Percentiles rank a stretch among this genome's conserved stretches.
These are phyloP conservation scores for Tausonia pullulans DNA, from an alignment of 1,284 basidiomycete species.

Conservation along the genomic window DNA sequence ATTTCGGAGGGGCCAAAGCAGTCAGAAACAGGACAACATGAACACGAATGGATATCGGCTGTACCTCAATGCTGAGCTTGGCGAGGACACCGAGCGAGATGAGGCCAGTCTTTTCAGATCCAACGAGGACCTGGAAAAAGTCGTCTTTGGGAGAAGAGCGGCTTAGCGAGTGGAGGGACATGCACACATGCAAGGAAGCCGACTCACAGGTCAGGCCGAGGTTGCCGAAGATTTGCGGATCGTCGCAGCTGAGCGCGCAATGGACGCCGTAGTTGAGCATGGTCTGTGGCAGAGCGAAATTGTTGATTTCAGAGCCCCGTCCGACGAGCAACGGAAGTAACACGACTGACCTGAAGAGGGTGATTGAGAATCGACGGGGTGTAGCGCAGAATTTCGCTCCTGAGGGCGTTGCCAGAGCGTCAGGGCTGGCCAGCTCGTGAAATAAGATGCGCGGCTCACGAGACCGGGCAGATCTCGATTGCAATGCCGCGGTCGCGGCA, in stretches of 20 bases:
- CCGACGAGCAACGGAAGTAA: no score
- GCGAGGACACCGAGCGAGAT: slow-evolving; percentile 9
- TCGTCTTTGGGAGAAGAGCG: slow-evolving; percentile 4
- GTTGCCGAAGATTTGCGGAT: slow-evolving; percentile 31
- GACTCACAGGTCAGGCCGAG: slow-evolving; percentile 19
- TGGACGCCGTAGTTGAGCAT: slow-evolving; percentile 26
- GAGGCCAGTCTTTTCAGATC: not conserved
- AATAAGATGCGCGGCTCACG: not conserved
- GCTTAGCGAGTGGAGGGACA: no score
- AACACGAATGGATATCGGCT: no score
- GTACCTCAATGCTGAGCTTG: slow-evolving; percentile 21
- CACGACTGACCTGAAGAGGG: slow-evolving; percentile 18
- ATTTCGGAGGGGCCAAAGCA: no score
- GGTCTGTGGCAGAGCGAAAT: no score
- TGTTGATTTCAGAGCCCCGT: no score
- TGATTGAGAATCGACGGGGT: slow-evolving; percentile 23
- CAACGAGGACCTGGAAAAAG: slow-evolving; percentile 20
- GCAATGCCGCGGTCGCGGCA: slow-evolving; percentile 53
- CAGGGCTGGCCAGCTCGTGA: not conserved
- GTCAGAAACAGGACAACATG: no score
- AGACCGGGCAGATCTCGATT: slow-evolving; percentile 44
- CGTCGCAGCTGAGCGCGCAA: slow-evolving; percentile 27
- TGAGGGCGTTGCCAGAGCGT: not conserved
- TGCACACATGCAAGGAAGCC: no score
- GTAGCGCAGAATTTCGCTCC: slow-evolving; percentile 21